Base-by-base conservation (phyloP, 257 asterid genomes). In the Primulina eburnea region DNA sequence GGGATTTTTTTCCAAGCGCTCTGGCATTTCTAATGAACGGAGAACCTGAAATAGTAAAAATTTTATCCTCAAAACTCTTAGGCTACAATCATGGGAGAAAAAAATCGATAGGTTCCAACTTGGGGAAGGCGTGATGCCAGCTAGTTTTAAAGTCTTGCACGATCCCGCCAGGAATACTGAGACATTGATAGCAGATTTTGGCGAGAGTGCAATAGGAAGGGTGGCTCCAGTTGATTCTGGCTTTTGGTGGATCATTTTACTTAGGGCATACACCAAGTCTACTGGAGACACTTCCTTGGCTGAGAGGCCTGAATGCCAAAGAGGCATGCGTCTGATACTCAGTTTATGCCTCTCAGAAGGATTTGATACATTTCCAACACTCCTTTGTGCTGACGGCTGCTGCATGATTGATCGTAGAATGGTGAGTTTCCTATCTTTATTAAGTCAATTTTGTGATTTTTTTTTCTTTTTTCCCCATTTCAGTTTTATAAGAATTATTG, bases 201-300 rank as follows among this genome's bases (percentile, higher is more conserved):
- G 94, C 37, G 94, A 87, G 86, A 85, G 85, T 69, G 94, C 90
- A 10, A 87, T 85, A 53, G 94, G 94, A 73, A 82, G 94, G 73
- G 94, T 87, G 77, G 94, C 93, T 69, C 94, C 94, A 52, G 88
- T 87, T 57, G 94, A 87, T 75, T 87, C 94, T 73, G 94, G 94
- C n/a, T 87, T 87, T 73, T 85, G 94, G 94, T 87, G 94, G 94
- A 87, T 87, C 70, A 85, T 87, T 68, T 78, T 87, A 61, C 88
- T 87, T 57, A 84, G 89, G 30, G 94, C 91, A 8, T 87, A 85
- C 82, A 87, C 94, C 18, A 87, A 80, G 75, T 87, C 89, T 1
- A 85, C 94, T 4, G 94, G 94, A 63, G 94, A 87, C 81, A 34
- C 85, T 28, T 76, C 94, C 60, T 76, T 87, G 84, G 88, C 91